phyloP scores from a whole-genome alignment of 169 alveolate species.

The Eimeria sp. region DNA sequence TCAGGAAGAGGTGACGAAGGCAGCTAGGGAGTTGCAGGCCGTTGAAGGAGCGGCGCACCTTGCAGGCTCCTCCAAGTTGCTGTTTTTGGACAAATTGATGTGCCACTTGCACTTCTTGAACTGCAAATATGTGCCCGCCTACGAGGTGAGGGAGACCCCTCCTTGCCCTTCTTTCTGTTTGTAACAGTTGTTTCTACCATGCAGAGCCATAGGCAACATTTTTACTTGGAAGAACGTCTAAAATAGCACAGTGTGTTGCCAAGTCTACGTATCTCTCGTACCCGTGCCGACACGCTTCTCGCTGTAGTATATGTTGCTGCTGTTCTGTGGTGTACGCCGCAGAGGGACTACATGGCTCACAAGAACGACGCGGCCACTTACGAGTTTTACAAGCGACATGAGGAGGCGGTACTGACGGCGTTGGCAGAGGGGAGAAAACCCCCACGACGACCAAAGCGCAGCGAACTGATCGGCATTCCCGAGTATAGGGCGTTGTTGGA shows the following conservation, averaged over 20 bases:
- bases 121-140: conserved; percentile 88
- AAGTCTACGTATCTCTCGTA: too few relatives aligned
- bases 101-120: conserved; percentile 90
- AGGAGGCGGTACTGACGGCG: conserved; percentile 83
- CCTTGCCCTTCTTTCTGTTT: not conserved
- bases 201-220: too few relatives aligned
- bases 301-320: not conserved
- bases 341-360: conserved; percentile 69
- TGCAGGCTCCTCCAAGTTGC: conserved; percentile 92
- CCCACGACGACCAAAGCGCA: conserved; percentile 72
- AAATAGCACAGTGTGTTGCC: too few relatives aligned
- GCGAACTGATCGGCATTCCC: conserved; percentile 44
- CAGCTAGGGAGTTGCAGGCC: conserved; percentile 84
- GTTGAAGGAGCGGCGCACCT: conserved; percentile 91
- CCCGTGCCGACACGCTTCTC: not conserved
- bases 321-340: not conserved
- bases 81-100: conserved; percentile 94
- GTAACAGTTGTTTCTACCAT: too few relatives aligned
- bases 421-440: conserved; percentile 84
- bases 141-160: conserved; percentile 77
- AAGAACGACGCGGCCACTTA: conserved; percentile 74
- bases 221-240: too few relatives aligned
- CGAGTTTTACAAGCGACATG: conserved; percentile 84
- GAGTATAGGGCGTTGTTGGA: conserved; percentile 66
- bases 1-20: conserved; percentile 84